Evolutionary conservation across 148 eudicot species (phyloP), one percentile per base, ranked within the genome.

Genomic region (Nyssa sinensis): DNA sequence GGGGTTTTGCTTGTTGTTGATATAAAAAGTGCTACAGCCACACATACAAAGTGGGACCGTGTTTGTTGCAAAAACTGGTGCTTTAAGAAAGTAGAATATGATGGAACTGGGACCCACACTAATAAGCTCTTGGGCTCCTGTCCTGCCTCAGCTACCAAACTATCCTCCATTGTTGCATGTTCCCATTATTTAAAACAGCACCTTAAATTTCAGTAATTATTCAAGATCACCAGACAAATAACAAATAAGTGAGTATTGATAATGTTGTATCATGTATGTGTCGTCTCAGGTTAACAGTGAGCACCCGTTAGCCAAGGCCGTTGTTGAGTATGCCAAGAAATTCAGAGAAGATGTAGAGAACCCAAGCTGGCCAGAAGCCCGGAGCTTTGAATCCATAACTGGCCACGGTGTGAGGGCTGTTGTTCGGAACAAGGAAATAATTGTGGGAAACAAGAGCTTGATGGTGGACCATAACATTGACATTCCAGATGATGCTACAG

Each of bases 261-360:
- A 32, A 34, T 47, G 65, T 14, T 33, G 34, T n/a, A n/a, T n/a
- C n/a, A n/a, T n/a, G n/a, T n/a, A 28, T 73, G 25, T 61, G 33
- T 59, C 63, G 27, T 75, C 10, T 14, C 81, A 94, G 98, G 88
- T 84, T 41, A 90, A 95, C 62, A 95, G 99, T 51, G 99, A 95
- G 77, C 99, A 95, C 76, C 99, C 99, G 25, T 77, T 95, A 77
- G 99, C 89, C 62, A 95, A 95, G 70, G 97, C 99, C 6, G 80
- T 95, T 4, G 88, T 91, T 39, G 99, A 89, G 77, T 89, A 93
- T 65, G 97, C 91, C 71, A 89, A 88, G 80, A 93, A 89, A 71
- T 86, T 91, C 35, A 81, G 75, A 84, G 91, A 79, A 73, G 91
- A 85, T 21, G 89, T 81, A 76, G 90, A 76, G 67, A 84, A 74